Percentiles rank a stretch among this genome's conserved stretches.
Conservation (phyloP, 2,329 filamentous ascomycete species). For the Didymella exigua region DNA sequence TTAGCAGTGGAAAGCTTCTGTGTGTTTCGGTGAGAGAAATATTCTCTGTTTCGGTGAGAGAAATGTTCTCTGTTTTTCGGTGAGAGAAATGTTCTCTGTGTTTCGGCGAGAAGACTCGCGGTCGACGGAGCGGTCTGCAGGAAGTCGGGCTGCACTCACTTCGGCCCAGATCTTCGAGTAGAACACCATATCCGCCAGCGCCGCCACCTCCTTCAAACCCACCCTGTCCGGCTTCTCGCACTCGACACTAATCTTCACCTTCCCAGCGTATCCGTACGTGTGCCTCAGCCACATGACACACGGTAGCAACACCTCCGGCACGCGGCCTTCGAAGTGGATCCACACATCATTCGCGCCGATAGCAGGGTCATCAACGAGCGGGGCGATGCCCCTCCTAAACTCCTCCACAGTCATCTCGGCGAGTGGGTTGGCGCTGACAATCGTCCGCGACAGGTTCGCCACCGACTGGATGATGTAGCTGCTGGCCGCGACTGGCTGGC, state of each 20-base stretch:
- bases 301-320: conserved; percentile 63
- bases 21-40: too few relatives aligned
- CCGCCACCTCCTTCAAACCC: conserved; percentile 65
- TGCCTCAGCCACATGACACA: conserved; percentile 64
- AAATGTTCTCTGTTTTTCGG: too few relatives aligned
- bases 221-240: conserved; percentile 70
- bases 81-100: too few relatives aligned
- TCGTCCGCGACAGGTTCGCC: conserved; percentile 66
- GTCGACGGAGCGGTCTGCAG: not conserved
- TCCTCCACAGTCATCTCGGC: conserved; percentile 70
- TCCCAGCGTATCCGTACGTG: conserved; percentile 42
- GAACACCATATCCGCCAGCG: conserved; percentile 72
- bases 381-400: conserved; percentile 57
- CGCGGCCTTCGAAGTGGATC: conserved; percentile 79
- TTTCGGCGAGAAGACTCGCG: too few relatives aligned
- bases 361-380: conserved; percentile 33
- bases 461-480: conserved; percentile 72
- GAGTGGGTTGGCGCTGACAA: conserved; percentile 72
- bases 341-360: conserved; percentile 47
- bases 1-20: not conserved
- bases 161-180: conserved; percentile 74
- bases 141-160: conserved; percentile 20
- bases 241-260: conserved; percentile 68
- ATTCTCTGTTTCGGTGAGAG: too few relatives aligned
- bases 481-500: conserved; percentile 63